Evolutionary conservation across 73 alveolate genomes (phyloP).

Genomic region (Uronychia setigera): DNA sequence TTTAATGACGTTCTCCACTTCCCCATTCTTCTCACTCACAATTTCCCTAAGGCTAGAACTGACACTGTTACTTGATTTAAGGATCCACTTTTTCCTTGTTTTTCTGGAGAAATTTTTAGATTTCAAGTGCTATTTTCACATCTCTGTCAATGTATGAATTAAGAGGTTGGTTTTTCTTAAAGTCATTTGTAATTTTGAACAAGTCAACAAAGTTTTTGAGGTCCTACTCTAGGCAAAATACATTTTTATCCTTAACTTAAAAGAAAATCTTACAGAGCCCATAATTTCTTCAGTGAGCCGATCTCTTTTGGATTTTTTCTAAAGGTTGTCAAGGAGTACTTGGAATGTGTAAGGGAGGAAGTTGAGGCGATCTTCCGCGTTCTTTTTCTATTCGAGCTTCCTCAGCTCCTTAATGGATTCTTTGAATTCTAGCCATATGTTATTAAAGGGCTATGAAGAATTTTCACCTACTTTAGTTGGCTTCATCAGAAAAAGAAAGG

Average conservation of each 20-base stretch:
- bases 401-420: slow-evolving; percentile 9
- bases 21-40: not conserved
- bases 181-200: not conserved
- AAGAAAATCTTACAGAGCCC: not conserved
- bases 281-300: slow-evolving; percentile 16
- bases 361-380: not conserved
- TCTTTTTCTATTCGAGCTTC: not conserved
- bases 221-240: not conserved
- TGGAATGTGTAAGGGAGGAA: slow-evolving; percentile 38
- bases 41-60: not conserved
- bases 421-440: slow-evolving; percentile 16
- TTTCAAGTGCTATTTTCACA: not conserved
- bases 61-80: not conserved
- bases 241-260: not conserved
- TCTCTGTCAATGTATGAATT: not conserved
- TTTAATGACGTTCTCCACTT: not conserved
- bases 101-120: too few species aligned
- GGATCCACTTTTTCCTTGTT: not conserved
- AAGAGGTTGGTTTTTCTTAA: not conserved
- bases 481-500: slow-evolving; percentile 18
- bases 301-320: slow-evolving; percentile 18
- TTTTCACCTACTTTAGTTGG: slow-evolving; percentile 24
- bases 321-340: slow-evolving; percentile 32
- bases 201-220: not conserved
- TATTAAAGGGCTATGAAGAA: not conserved